A percentile compares a stretch with the other conserved stretches of the same genome.
These are phyloP conservation scores for Mortierella hygrophila DNA, from an alignment of 192 early-diverging fungal genomes.

Conservation along the genomic window DNA sequence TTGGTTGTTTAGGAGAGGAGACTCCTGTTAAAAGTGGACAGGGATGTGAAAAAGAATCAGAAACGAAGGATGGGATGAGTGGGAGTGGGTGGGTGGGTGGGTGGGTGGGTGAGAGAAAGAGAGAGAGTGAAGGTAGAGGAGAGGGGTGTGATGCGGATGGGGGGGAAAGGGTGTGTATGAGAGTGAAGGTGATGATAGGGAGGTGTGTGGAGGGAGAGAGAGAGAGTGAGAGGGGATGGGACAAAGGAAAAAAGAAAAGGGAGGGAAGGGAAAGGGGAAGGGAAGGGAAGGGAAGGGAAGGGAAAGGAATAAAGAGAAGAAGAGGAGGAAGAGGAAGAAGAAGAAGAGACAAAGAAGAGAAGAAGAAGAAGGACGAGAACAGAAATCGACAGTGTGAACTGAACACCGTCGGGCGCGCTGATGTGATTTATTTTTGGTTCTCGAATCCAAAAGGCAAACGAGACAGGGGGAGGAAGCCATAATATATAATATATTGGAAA, in stretches of 20 bases:
- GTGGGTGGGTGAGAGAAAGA: not conserved
- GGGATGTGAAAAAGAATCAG: not conserved
- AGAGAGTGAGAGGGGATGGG: not conserved
- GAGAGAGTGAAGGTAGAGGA: not conserved
- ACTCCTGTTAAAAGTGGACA: not conserved
- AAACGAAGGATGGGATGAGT: too few species aligned
- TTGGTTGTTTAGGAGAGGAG: not conserved
- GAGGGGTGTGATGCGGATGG: not conserved
- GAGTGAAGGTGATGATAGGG: not conserved
- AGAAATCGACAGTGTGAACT: not conserved
- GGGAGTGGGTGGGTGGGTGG: not conserved
- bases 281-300: not conserved
- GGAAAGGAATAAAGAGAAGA: not conserved
- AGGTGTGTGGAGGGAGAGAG: not conserved
- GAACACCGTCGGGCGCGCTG: too few species aligned
- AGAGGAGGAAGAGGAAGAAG: not conserved
- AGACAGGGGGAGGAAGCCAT: not conserved
- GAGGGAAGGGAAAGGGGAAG: not conserved
- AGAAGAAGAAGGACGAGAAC: not conserved
- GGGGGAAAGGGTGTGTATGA: too few species aligned
- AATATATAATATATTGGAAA: not conserved
- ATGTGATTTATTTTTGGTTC: too few species aligned
- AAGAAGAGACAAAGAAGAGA: not conserved
- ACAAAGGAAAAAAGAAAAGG: not conserved
- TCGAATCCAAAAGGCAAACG: too few species aligned